Base-by-base conservation (phyloP, 768 basidiomycete genomes). In the Sutorius australiensis region DNA sequence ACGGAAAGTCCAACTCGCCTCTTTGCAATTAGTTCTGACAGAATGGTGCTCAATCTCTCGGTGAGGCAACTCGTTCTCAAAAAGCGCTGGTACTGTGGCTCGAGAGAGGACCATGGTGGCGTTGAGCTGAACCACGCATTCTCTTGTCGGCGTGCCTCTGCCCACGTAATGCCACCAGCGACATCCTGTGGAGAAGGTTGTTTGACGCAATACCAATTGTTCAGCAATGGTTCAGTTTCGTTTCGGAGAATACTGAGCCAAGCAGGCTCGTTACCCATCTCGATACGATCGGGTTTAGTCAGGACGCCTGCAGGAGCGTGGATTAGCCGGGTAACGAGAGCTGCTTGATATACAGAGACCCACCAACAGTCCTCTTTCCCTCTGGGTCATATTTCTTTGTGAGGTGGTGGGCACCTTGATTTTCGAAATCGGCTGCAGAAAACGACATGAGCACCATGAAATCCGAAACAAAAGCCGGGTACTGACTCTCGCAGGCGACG, bases 391-490 rank as follows among this genome's bases (percentile, higher is more conserved):
- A 69, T 13, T 70, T 46, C 59, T 82, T 84, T 0, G 86, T 81
- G 0, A 91, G 70, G n/a, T 77, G 72, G 53, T 85, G 82, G 0
- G 88, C 88, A 0, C 83, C 84, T 64, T 91, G 88, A 39, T 88
- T 92, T 58, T 90, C 86, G 17, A 87, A 87, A 56, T 92, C 87
- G 47, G 87, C 89, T 91, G 77, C 16, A 45, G 65, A 65, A 17
- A 56, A 33, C 21, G 3, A 24, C 8, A 14, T 59, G 81, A 56
- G 83, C 82, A 0, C 72, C 5, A 3, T 10, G 19, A 17, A 32
- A 66, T 0, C 67, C 14, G 10, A 27, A 45, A 45, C 13, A 27
- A 45, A 36, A 38, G 1, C 5, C 12, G 9, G 16, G 37, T 0
- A 53, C 63, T 1, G 46, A 67, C 67, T 69, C 31, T 69, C 68